Percentiles rank a stretch among this genome's conserved stretches.
phyloP scores from a whole-genome alignment of 208 protist species.

The Sergeia podlipaevii region DNA sequence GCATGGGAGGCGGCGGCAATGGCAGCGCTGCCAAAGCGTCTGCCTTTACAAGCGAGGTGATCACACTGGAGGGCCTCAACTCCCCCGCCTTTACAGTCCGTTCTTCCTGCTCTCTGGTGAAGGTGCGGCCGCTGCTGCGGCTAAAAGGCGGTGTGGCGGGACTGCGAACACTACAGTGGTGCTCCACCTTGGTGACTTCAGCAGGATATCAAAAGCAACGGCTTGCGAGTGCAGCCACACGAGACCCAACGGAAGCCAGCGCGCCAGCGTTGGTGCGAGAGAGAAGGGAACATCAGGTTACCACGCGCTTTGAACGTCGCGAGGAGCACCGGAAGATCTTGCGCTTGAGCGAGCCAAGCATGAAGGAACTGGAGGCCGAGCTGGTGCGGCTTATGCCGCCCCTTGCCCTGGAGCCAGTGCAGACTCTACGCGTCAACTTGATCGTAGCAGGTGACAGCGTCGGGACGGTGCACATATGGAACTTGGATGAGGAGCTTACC shows the following conservation, averaged over 20 bases:
- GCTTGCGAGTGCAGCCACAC: constrained; percentile 20
- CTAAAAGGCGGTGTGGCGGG: constrained; percentile 79
- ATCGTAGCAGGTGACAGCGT: constrained; percentile 74
- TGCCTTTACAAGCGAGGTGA: constrained; percentile 40
- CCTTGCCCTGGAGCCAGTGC: constrained; percentile 48
- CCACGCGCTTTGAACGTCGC: constrained; percentile 70
- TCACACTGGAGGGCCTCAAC: constrained; percentile 52
- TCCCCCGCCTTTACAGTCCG: constrained; percentile 30
- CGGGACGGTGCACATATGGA: constrained; percentile 83
- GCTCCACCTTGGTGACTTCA: constrained; percentile 67
- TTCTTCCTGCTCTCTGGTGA: constrained; percentile 69
- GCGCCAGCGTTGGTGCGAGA: constrained; percentile 21
- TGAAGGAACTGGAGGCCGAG: constrained; percentile 74
- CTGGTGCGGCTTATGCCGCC: constrained; percentile 65
- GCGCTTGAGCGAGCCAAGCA: constrained; percentile 58
- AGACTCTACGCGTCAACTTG: constrained; percentile 72
- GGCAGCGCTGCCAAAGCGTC: background rate
- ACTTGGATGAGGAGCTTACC: constrained; percentile 77
- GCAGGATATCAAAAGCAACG: constrained; percentile 29
- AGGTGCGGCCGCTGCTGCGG: constrained; percentile 73
- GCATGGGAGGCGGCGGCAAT: background rate
- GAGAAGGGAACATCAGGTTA: constrained; percentile 32
- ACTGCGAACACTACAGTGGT: constrained; percentile 68
- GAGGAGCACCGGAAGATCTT: constrained; percentile 67
- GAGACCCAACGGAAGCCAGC: constrained; percentile 26